Base-by-base conservation (phyloP, 768 basidiomycete species). In the Tremella mesenterica region DNA sequence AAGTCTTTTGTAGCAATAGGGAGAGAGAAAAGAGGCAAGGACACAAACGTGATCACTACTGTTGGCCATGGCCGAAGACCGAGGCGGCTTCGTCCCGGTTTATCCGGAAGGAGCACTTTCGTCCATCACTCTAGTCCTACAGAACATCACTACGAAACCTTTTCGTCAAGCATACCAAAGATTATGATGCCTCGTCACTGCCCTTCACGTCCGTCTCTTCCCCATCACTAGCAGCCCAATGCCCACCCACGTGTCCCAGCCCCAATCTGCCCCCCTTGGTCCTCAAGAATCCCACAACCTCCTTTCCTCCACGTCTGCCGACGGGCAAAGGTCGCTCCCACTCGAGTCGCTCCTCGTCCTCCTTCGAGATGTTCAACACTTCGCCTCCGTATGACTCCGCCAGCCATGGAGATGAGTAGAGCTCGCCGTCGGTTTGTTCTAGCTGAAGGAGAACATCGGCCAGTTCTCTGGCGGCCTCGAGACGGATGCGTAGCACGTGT, bases 401-500 rank as follows among this genome's bases (percentile, higher is more conserved):
- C 14, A 72, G 59, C 70, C 69, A 71, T 49, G 76, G 72, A 70
- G 77, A 71, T 23, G 71, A 61, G 70, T 66, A 52, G 61, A 74
- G 55, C 77, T 80, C 53, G 29, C 25, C 52, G 39, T 69, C 64
- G 3, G 46, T 44, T 26, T 53, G 33, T 48, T 72, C 70, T 9
- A 92, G 74, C 50, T 84, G 79, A 30, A 81, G 79, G 53, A 93
- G 81, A 69, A 88, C 84, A 48, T 75, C 74, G 16, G 84, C 83
- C 16, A 96, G 80, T 5, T 83, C 82, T 55, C 83, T 81, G 30
- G 84, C 80, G 14, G 90, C 89, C 69, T 89, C 83, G 4, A 83
- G 80, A n/a, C 92, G 84, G 23, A 86, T 84, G 16, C 86, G 80
- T 48, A 96, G 77, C 52, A 95, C 86, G 73, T 95, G 88, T 18